These are phyloP conservation scores for Fulvia fulva DNA, from an alignment of 2,329 filamentous ascomycete genomes.

Conservation along the genomic window DNA sequence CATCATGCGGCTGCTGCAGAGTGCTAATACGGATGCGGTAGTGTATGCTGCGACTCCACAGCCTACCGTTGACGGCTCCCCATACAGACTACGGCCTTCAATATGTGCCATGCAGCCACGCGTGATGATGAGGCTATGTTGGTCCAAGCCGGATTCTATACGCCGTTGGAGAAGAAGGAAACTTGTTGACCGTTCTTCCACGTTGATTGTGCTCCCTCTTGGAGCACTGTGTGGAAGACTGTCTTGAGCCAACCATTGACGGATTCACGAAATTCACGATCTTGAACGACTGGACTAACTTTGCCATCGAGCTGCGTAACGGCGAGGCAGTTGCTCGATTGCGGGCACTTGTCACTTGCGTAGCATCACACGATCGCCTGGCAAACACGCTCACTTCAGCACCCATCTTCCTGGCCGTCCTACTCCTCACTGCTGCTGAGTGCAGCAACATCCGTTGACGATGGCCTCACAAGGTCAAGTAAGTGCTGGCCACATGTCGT, in stretches of 20 bases:
- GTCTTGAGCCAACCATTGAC: background rate
- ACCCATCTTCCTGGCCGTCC: background rate
- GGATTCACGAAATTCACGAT: background rate
- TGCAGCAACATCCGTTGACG: background rate
- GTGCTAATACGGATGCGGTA: background rate
- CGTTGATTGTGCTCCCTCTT: background rate
- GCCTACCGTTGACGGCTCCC: background rate
- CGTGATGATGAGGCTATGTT: background rate
- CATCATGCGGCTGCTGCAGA: background rate
- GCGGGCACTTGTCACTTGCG: background rate
- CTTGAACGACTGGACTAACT: background rate
- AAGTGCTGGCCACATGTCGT: background rate
- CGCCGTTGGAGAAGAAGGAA: background rate
- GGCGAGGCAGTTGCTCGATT: background rate
- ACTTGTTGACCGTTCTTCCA: background rate
- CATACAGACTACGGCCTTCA: background rate
- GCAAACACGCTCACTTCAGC: background rate
- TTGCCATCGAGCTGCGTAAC: background rate
- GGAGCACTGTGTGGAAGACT: background rate
- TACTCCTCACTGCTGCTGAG: background rate
- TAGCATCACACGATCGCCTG: background rate
- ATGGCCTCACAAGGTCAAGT: constrained; percentile 2
- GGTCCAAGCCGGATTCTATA: background rate
- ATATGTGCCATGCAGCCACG: background rate
- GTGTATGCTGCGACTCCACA: background rate